These are phyloP conservation scores for Epichloe festucae DNA, from an alignment of 2,329 filamentous ascomycete species.

Conservation along the genomic window DNA sequence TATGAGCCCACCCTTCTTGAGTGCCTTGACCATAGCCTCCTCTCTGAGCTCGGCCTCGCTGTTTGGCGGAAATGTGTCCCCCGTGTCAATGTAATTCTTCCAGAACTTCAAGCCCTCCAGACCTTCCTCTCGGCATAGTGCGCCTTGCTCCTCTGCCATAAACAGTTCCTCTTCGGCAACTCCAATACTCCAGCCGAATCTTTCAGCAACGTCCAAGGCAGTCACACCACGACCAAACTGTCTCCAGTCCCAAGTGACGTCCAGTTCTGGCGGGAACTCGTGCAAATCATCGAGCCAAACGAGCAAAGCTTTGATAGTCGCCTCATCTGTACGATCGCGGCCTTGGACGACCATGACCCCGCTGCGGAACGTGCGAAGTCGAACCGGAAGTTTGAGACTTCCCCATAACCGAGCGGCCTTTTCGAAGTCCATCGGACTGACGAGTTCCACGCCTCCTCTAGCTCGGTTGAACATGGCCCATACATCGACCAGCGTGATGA, in stretches of 20 bases:
- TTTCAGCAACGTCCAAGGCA: conserved; percentile 75
- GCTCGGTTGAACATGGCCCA: conserved; percentile 94
- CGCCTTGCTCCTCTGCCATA: conserved; percentile 88
- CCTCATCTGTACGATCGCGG: conserved; percentile 78
- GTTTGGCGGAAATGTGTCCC: conserved; percentile 18
- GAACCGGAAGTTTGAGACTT: conserved; percentile 70
- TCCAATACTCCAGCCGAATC: conserved; percentile 93
- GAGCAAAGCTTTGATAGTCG: conserved; percentile 65
- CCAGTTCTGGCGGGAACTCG: conserved; percentile 47
- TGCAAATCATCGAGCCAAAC: conserved; percentile 68
- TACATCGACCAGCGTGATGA: conserved; percentile 78
- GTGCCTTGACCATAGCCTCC: conserved; percentile 29
- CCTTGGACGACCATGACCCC: conserved; percentile 91
- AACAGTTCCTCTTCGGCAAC: conserved; percentile 91
- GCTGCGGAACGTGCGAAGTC: conserved; percentile 78
- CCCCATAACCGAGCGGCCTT: conserved; percentile 85
- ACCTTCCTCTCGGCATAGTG: conserved; percentile 79
- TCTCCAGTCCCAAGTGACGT: conserved; percentile 62
- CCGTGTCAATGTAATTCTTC: conserved; percentile 58
- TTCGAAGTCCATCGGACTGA: conserved; percentile 83
- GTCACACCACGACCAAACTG: conserved; percentile 75
- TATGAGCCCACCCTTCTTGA: conserved; percentile 31
- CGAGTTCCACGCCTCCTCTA: conserved; percentile 83
- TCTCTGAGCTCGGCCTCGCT: conserved; percentile 19
- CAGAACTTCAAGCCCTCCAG: conserved; percentile 88